Conservation (phyloP, 169 alveolate genomes). For the Fabrea salina region DNA sequence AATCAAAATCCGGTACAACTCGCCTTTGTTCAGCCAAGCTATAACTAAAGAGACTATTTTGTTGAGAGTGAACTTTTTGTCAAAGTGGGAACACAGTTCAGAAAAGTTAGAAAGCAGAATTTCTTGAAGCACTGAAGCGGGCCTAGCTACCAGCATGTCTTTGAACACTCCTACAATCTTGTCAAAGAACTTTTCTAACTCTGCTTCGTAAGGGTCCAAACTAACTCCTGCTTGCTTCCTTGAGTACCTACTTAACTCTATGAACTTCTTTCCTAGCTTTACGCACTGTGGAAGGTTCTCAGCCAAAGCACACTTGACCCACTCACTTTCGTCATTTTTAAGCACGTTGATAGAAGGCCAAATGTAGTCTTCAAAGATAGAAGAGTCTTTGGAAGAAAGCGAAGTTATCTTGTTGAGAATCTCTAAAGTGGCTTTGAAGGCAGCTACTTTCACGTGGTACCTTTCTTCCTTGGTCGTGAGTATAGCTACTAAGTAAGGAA, state of each 20-base stretch:
- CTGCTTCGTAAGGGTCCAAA: not conserved
- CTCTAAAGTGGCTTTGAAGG: not conserved
- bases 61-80: not conserved
- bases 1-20: not conserved
- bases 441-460: not conserved
- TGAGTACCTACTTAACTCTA: not conserved
- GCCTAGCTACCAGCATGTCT: not conserved
- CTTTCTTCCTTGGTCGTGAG: not conserved
- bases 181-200: not conserved
- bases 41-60: not conserved
- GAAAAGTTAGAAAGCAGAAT: not conserved
- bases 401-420: not conserved
- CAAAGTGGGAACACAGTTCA: not conserved
- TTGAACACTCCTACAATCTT: slow-evolving; percentile 14
- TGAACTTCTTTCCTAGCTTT: not conserved
- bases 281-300: not conserved
- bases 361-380: slow-evolving; percentile 6
- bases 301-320: slow-evolving; percentile 1
- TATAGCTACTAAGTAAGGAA: slow-evolving; percentile 15
- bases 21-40: slow-evolving; percentile 9
- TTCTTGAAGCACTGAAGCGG: not conserved
- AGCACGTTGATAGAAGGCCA: slow-evolving; percentile 14
- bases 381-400: not conserved
- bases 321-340: slow-evolving; percentile 11
- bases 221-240: not conserved